Evolutionary conservation across 805 yeast species (phyloP).

Genomic region (Saturnispora besseyi): DNA sequence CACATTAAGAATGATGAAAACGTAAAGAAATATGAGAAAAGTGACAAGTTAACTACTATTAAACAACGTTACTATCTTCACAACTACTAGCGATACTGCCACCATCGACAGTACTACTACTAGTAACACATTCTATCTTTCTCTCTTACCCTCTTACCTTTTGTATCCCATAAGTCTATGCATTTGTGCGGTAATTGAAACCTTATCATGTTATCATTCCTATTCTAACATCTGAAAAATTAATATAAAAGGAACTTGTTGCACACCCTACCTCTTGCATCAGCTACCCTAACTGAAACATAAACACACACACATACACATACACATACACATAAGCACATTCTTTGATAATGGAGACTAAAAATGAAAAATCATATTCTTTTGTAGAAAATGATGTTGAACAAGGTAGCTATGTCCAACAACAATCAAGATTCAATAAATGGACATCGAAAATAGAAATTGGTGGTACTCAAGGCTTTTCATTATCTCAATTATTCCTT

Average conservation of each 20-base stretch:
- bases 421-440: not conserved
- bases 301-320: no score
- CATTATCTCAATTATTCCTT: conserved; percentile 55
- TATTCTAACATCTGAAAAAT: no score
- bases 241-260: no score
- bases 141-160: no score
- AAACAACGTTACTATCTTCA: no score
- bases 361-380: not conserved
- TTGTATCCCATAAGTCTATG: no score
- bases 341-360: not conserved
- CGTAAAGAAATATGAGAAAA: not conserved
- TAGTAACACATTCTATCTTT: no score
- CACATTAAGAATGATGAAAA: not conserved
- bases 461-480: conserved; percentile 28
- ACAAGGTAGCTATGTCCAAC: not conserved
- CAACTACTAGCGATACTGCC: no score
- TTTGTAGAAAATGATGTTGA: not conserved
- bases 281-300: no score
- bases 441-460: conserved; percentile 17
- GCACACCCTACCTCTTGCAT: no score
- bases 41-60: not conserved
- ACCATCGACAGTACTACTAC: no score
- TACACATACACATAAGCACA: not conserved
- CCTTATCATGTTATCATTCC: not conserved
- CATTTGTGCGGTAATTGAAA: not conserved